These are phyloP conservation scores for Chalaropsis ovoidea DNA, from an alignment of 2,329 filamentous ascomycete genomes.

Conservation along the genomic window DNA sequence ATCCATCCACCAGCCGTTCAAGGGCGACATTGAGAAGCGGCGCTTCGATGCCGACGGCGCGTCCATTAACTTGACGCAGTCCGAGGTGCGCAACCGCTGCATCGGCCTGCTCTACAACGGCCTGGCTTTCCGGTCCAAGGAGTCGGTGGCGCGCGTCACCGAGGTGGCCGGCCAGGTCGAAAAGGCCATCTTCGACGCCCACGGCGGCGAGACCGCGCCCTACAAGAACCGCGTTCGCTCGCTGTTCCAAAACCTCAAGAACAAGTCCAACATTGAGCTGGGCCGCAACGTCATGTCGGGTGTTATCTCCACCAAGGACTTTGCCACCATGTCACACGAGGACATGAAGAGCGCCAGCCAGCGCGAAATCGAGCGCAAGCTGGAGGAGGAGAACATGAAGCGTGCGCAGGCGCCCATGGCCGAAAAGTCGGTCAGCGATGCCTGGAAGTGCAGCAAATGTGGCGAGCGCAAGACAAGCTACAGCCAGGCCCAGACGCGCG, in stretches of 20 bases:
- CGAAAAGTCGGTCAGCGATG: constrained; percentile 81
- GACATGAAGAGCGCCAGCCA: constrained; percentile 84
- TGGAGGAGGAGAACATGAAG: constrained; percentile 91
- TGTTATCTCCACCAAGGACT: constrained; percentile 58
- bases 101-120: constrained; percentile 92
- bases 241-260: constrained; percentile 89
- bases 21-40: constrained; percentile 65
- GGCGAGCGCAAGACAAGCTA: constrained; percentile 92
- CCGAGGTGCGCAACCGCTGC: constrained; percentile 66
- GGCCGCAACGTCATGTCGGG: constrained; percentile 65
- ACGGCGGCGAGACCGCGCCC: constrained; percentile 54
- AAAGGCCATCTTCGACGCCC: constrained; percentile 58
- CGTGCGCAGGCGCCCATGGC: constrained; percentile 89
- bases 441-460: constrained; percentile 83
- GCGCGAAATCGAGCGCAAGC: constrained; percentile 60
- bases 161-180: constrained; percentile 74
- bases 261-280: constrained; percentile 72
- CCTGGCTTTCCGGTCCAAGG: constrained; percentile 59
- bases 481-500: constrained; percentile 87
- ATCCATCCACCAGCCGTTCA: constrained; percentile 37
- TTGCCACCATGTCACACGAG: constrained; percentile 79
- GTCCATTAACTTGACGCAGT: constrained; percentile 64
- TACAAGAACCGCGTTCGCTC: constrained; percentile 88
- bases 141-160: constrained; percentile 61
- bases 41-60: constrained; percentile 74